phyloP scores from a whole-genome alignment of 2,329 filamentous ascomycete species.

The Cercospora nicotianae region DNA sequence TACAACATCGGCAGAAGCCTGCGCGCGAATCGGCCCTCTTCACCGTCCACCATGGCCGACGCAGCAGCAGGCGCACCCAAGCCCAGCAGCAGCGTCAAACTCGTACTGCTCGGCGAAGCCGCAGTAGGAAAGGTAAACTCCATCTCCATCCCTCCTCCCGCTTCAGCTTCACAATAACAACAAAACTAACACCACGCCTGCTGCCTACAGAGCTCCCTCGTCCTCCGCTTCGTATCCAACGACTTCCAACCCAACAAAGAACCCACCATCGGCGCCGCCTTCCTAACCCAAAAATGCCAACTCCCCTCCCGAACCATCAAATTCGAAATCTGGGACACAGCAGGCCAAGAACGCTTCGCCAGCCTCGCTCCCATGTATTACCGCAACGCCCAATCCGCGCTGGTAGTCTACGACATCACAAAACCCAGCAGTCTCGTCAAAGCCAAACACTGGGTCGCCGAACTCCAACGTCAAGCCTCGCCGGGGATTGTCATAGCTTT shows the following conservation, averaged over 20 bases:
- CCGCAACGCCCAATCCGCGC: slow-evolving; percentile 93
- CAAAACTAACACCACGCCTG: slow-evolving; percentile 18
- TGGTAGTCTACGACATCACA: slow-evolving; percentile 98
- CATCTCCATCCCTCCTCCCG: background rate
- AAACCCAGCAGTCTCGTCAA: slow-evolving; percentile 94
- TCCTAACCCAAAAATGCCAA: slow-evolving; percentile 97
- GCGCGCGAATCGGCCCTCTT: slow-evolving; percentile 30
- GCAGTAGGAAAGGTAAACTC: slow-evolving; percentile 89
- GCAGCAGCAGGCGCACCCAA: slow-evolving; percentile 61
- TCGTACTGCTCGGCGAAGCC: slow-evolving; percentile 94
- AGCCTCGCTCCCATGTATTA: slow-evolving; percentile 99
- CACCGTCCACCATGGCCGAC: slow-evolving; percentile 22
- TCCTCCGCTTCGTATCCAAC: slow-evolving; percentile 98
- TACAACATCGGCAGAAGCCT: slow-evolving; percentile 35
- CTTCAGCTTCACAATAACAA: background rate
- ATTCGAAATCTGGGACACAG: slow-evolving; percentile 89
- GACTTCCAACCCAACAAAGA: slow-evolving; percentile 99
- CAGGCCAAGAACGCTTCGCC: slow-evolving; percentile 95
- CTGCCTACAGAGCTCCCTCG: slow-evolving; percentile 76
- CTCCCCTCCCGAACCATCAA: slow-evolving; percentile 79
- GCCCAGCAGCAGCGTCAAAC: slow-evolving; percentile 99
- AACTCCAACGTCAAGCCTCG: slow-evolving; percentile 92
- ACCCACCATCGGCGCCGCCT: slow-evolving; percentile 97
- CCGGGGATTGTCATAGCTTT: slow-evolving; percentile 96
- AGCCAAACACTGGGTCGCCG: slow-evolving; percentile 98